Evolutionary conservation across 331 rosid genomes (phyloP).

Genomic region (Erythrophleum ivorense): DNA sequence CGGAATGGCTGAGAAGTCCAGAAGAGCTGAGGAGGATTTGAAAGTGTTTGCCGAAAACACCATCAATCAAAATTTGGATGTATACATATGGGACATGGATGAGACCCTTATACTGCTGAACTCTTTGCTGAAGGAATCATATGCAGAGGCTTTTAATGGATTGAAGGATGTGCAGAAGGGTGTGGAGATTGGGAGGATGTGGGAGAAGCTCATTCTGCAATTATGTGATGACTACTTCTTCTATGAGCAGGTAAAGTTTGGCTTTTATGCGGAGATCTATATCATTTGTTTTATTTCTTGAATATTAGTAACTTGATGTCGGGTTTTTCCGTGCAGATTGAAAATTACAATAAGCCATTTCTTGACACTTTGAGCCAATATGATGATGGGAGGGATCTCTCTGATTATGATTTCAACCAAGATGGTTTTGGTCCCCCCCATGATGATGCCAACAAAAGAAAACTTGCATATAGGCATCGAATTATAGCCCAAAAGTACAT

Average conservation of each 20-base stretch:
- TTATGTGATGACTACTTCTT: conserved; percentile 81
- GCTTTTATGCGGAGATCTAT: conserved; percentile 25
- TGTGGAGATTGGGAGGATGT: conserved; percentile 73
- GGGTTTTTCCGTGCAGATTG: conserved; percentile 68
- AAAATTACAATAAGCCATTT: conserved; percentile 74
- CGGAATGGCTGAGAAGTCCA: conserved; percentile 52
- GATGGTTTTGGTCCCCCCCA: conserved; percentile 69
- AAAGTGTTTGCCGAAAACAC: conserved; percentile 37
- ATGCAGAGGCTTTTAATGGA: conserved; percentile 74
- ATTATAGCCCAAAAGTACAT: conserved; percentile 64
- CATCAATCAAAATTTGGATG: conserved; percentile 56
- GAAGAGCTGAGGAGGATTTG: conserved; percentile 38
- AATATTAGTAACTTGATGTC: conserved; percentile 29
- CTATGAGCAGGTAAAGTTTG: conserved; percentile 73
- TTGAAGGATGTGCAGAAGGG: conserved; percentile 78
- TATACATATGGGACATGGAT: conserved; percentile 93
- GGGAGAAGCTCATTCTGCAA: conserved; percentile 88
- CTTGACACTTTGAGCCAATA: conserved; percentile 61
- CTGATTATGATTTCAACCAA: conserved; percentile 72
- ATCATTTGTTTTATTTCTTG: conserved; percentile 9
- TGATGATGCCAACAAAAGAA: conserved; percentile 71
- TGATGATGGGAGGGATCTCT: conserved; percentile 85
- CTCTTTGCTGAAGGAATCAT: conserved; percentile 80
- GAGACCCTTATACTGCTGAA: conserved; percentile 90
- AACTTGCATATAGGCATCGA: conserved; percentile 87